phyloP scores from a whole-genome alignment of 2,329 filamentous ascomycete species.

The Herpotrichia juniperi region DNA sequence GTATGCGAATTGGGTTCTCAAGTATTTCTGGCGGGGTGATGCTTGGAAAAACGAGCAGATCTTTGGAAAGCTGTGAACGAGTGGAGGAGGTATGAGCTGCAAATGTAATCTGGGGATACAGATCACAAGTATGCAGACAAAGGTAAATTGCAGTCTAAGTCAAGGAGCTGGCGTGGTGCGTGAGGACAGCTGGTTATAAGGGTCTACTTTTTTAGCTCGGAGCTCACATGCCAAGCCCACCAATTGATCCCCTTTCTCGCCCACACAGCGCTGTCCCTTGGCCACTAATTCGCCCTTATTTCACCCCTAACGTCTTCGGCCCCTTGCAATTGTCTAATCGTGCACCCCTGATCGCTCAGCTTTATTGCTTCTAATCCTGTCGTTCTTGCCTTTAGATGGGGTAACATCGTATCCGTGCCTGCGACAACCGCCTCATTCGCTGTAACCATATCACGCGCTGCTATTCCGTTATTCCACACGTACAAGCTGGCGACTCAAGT shows the following conservation, averaged over 20 bases:
- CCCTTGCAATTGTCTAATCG: constrained; percentile 24
- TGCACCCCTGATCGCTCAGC: constrained; percentile 13
- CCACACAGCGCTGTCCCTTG: constrained; percentile 18
- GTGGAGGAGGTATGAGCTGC: background rate
- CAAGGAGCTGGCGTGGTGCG: constrained; percentile 5
- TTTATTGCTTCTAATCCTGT: constrained; percentile 30
- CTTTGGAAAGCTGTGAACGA: constrained; percentile 2
- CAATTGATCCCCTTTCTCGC: constrained; percentile 18
- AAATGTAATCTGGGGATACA: background rate
- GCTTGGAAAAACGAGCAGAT: constrained; percentile 9
- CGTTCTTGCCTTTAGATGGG: constrained; percentile 15
- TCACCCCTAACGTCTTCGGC: constrained; percentile 16
- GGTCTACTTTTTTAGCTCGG: constrained; percentile 9
- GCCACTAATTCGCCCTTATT: constrained; percentile 8
- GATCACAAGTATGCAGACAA: constrained; percentile 4
- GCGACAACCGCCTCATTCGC: constrained; percentile 17
- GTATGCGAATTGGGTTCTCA: constrained; percentile 3
- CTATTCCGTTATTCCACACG: constrained; percentile 5
- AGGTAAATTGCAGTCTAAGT: constrained; percentile 7
- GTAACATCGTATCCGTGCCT: constrained; percentile 25
- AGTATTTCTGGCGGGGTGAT: constrained; percentile 12
- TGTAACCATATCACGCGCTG: constrained; percentile 32
- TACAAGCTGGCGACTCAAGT: constrained; percentile 17
- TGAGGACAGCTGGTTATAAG: constrained; percentile 33
- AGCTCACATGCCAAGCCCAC: constrained; percentile 27